Percentiles rank a stretch among this genome's conserved stretches.
Evolutionary conservation across 106 monocot genomes (phyloP).

Genomic region (Acanthochlamys bracteata): DNA sequence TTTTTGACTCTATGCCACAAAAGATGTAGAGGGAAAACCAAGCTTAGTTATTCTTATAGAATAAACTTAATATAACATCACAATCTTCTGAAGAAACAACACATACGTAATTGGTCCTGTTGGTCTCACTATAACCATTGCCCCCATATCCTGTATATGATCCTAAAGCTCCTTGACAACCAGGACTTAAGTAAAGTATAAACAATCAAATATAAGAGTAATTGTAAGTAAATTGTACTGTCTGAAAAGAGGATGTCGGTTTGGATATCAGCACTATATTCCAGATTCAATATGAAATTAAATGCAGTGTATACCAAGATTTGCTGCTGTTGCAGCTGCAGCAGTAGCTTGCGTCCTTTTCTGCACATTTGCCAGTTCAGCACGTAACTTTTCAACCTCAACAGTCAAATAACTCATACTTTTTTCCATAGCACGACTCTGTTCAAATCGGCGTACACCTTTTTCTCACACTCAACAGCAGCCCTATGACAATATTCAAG

Average conservation of each 20-base stretch:
- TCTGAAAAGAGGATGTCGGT: background rate
- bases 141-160: conserved; percentile 27
- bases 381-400: conserved; percentile 65
- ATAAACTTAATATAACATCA: background rate
- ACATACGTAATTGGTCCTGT: conserved; percentile 27
- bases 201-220: background rate
- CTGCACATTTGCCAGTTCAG: conserved; percentile 73
- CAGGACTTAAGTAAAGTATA: conserved; percentile 14
- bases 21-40: background rate
- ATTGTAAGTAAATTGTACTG: background rate
- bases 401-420: conserved; percentile 51
- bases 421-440: conserved; percentile 68
- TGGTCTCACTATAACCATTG: conserved; percentile 11
- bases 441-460: conserved; percentile 56
- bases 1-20: background rate
- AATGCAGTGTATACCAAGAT: conserved; percentile 28
- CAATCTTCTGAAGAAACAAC: background rate
- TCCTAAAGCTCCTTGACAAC: conserved; percentile 21
- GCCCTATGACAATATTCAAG: conserved; percentile 30
- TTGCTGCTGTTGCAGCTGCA: conserved; percentile 31
- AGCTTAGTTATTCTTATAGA: background rate
- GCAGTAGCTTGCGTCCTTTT: conserved; percentile 53
- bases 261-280: background rate
- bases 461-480: conserved; percentile 89
- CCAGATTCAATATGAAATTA: background rate